Conservation (phyloP, 1,139 yeast species). For the Magnusiomyces tetraspermus region DNA sequence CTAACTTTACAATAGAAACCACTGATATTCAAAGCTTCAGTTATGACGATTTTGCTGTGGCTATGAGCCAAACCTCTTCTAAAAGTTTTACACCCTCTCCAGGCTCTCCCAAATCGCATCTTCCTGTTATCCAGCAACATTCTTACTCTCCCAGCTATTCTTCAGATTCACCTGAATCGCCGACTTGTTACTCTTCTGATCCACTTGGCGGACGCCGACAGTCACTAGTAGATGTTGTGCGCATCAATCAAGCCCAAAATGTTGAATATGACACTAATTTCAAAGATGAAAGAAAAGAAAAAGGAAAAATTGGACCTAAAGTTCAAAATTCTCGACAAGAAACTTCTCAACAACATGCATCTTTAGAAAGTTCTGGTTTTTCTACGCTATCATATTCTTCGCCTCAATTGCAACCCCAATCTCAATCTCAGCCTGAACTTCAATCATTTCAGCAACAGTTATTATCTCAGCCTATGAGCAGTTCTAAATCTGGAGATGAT, state of each 20-base stretch:
- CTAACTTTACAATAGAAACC: too few species aligned
- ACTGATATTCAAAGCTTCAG: too few species aligned
- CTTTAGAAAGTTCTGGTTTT: too few species aligned
- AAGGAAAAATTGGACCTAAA: not conserved
- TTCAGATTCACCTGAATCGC: not conserved
- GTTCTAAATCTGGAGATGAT: conserved; percentile 2
- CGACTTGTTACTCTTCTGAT: not conserved
- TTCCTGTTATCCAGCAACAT: not conserved
- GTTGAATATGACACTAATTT: not conserved
- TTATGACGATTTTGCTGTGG: not conserved
- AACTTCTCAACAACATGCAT: too few species aligned
- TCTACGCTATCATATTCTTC: not conserved
- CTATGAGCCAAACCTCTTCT: not conserved
- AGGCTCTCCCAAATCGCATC: not conserved
- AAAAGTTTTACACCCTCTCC: not conserved
- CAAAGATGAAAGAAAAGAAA: not conserved
- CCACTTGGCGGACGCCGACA: not conserved
- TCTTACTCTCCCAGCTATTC: not conserved
- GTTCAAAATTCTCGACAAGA: too few species aligned
- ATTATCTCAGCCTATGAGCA: too few species aligned
- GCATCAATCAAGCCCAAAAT: not conserved
- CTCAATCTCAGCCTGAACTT: not conserved
- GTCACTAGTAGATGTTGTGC: not conserved
- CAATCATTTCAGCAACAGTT: too few species aligned
- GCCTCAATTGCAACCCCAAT: not conserved